Evolutionary conservation across 805 yeast species (phyloP), one percentile per base, ranked within the genome.

Genomic region (Dipodascus albidus): DNA sequence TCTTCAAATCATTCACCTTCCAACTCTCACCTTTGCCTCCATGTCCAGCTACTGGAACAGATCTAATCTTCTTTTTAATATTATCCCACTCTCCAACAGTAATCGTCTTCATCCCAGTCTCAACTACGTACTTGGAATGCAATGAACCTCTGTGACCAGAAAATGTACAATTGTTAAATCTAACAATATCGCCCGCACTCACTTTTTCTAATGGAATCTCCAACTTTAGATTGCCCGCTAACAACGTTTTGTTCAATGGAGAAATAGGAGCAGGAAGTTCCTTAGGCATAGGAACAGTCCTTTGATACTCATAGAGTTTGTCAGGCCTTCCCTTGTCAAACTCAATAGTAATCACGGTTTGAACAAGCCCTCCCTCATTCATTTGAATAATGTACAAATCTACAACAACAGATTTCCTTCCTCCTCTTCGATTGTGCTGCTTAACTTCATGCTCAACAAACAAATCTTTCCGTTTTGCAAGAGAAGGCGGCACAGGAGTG

Each of bases 171-270:
- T 81, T 81, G 61, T 82, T 78, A 57, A 88, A 77, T 51, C 88
- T 85, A 47, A 88, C 68, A 8, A 91, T 74, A 66, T 93, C 98
- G 55, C 99, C 99, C 0, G 95, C 83, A 50, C 78, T 74, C 53
- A 89, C 77, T 44, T 81, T 85, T 53, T 80, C 88, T 27, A 69
- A 61, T 6, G 44, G 20, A 38, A 38, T 14, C 20, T 17, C 20
- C 20, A n/a, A 14, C 17, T 38, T 17, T n/a, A 38, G n/a, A 38
- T 38, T 38, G 3, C 20, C 20, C 14, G n/a, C 17, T 6, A 17
- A 19, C 17, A 3, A 14, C 3, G 44, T n/a, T n/a, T 14, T 14
- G 15, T 31, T 31, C 9, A 15, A 15, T 11, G 33, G 11, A 6
- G 33, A 27, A 6, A 27, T 11, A 11, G 44, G 44, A 4, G 44